phyloP scores from a whole-genome alignment of 208 protist species.

The Vickermania spadyakhi region DNA sequence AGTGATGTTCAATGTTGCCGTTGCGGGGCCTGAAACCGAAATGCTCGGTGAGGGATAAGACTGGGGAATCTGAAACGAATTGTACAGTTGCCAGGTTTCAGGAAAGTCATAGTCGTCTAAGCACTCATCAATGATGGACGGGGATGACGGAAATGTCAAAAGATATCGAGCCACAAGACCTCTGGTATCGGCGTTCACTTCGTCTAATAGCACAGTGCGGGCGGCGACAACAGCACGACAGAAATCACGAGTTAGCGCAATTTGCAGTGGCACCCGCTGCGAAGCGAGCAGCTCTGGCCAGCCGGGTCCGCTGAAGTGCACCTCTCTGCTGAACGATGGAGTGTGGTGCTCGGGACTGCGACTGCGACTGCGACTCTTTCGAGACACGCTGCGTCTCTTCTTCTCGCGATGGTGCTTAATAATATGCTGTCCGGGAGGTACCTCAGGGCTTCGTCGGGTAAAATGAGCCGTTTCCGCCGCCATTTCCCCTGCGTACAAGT shows the following conservation, averaged over 20 bases:
- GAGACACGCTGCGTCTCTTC: background rate
- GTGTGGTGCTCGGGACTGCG: background rate
- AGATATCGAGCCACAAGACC: background rate
- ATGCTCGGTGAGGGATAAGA: background rate
- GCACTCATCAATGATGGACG: background rate
- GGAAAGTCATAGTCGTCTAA: conserved; percentile 2
- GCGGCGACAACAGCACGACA: background rate
- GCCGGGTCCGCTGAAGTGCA: background rate
- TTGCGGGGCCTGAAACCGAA: background rate
- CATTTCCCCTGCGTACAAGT: conserved; percentile 1
- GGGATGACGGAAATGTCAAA: background rate
- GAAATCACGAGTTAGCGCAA: background rate
- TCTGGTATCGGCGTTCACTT: background rate
- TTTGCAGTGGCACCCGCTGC: background rate
- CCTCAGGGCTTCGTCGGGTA: background rate
- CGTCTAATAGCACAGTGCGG: background rate
- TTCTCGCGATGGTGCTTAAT: background rate
- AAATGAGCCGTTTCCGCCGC: background rate
- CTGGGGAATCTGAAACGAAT: background rate
- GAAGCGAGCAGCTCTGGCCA: background rate
- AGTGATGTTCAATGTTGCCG: background rate
- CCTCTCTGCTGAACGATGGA: background rate
- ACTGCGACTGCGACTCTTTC: background rate
- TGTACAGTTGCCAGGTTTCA: conserved; percentile 1
- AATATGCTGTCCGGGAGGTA: background rate